These are phyloP conservation scores for Rostrohypoxylon terebratum DNA, from an alignment of 495 filamentous ascomycete species.

Conservation along the genomic window DNA sequence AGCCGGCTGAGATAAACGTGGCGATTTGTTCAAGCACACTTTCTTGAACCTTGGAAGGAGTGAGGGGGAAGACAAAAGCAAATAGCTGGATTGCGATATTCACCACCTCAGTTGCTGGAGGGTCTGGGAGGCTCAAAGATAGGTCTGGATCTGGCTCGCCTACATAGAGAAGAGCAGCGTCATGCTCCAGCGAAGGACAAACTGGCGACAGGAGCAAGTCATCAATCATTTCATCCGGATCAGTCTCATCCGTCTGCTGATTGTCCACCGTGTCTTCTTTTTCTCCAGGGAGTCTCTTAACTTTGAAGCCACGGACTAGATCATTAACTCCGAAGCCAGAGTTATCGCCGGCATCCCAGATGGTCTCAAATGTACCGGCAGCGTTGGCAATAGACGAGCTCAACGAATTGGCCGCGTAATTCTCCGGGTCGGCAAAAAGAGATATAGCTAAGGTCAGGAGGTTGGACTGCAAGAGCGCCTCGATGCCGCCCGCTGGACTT, in stretches of 20 bases:
- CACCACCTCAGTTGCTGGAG: conserved; percentile 90
- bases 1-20: conserved; percentile 81
- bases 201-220: conserved; percentile 77
- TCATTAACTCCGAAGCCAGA: conserved; percentile 93
- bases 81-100: conserved; percentile 94
- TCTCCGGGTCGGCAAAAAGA: conserved; percentile 93
- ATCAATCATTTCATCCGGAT: conserved; percentile 77
- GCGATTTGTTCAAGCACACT: conserved; percentile 93
- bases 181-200: conserved; percentile 86
- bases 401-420: conserved; percentile 82
- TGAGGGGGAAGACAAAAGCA: conserved; percentile 87
- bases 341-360: conserved; percentile 97
- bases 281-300: conserved; percentile 76
- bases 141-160: conserved; percentile 57
- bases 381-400: conserved; percentile 93
- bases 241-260: conserved; percentile 71
- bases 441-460: conserved; percentile 91
- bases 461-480: conserved; percentile 90
- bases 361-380: conserved; percentile 86
- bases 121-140: conserved; percentile 70
- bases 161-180: conserved; percentile 85
- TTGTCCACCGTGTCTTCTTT: conserved; percentile 67
- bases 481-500: conserved; percentile 81
- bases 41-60: conserved; percentile 91
- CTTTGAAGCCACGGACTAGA: conserved; percentile 79